A percentile compares a stretch with the other conserved stretches of the same genome.
phyloP scores from a whole-genome alignment of 495 filamentous ascomycete genomes.

The Letharia columbiana region DNA sequence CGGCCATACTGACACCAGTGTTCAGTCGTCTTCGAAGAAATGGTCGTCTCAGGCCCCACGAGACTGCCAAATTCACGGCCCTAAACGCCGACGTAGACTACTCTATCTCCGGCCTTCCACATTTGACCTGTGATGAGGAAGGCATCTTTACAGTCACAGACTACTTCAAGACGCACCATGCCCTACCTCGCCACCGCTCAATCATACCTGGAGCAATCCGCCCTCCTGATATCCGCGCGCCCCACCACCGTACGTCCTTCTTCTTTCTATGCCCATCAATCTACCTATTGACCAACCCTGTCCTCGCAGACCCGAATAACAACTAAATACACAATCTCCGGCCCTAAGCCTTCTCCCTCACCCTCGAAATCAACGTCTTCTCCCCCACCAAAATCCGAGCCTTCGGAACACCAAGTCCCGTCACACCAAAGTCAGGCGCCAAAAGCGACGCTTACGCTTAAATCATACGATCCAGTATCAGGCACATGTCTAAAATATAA shows the following conservation, averaged over 20 bases:
- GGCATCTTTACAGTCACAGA: background rate
- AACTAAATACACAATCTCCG: conserved; percentile 68
- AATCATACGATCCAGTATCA: conserved; percentile 78
- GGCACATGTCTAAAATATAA: conserved; percentile 83
- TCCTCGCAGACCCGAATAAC: conserved; percentile 66
- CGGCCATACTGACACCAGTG: background rate
- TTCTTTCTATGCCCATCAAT: conserved; percentile 2
- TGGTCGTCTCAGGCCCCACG: background rate
- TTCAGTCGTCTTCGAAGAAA: too few species aligned
- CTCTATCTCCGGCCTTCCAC: conserved; percentile 2
- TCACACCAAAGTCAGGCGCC: conserved; percentile 29
- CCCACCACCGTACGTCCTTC: conserved; percentile 48
- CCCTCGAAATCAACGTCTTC: conserved; percentile 22
- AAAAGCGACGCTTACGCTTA: conserved; percentile 65
- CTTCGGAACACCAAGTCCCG: conserved; percentile 20
- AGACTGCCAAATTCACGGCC: background rate
- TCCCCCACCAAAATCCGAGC: conserved; percentile 16
- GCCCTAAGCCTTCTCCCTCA: conserved; percentile 29
- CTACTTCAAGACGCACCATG: conserved; percentile 33
- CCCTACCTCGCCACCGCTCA: conserved; percentile 52
- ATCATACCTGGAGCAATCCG: conserved; percentile 56
- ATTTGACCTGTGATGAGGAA: background rate
- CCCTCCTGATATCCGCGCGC: conserved; percentile 52
- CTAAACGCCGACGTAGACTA: conserved; percentile 4
- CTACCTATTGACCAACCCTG: conserved; percentile 12